Evolutionary conservation across 192 early-diverging fungal genomes (phyloP), one percentile per base, ranked within the genome.

Genomic region (Geranomyces variabilis): DNA sequence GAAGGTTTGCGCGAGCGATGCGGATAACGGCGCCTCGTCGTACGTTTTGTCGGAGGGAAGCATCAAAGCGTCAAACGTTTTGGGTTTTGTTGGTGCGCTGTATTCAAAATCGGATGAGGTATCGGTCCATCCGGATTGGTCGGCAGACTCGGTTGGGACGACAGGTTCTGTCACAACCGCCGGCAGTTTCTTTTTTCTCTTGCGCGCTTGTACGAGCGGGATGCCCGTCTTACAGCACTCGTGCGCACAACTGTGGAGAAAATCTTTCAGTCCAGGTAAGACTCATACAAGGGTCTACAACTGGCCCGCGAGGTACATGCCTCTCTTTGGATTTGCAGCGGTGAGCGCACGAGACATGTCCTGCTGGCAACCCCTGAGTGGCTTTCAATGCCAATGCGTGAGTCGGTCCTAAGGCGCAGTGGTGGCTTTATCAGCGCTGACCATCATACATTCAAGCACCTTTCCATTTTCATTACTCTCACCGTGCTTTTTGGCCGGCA

Each of bases 201-300:
- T 75, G 21, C 19, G 29, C 1, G 66, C 66, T 15, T 28, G 30
- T 31, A 51, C 69, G 34, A 22, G 36, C 24, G 73, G 66, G 1
- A 78, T 66, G 10, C 80, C 80, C 13, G 41, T 67, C 53, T 78
- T 81, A 67, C 80, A 81, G 60, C 80, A 81, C 28, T 65, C 31
- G 51, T 81, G 80, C 61, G 74, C 70, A 41, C 80, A 81, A 29
- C 80, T 81, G 48, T 36, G 36, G 63, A n/a, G 41, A 66, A 29
- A 24, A n/a, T n/a, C n/a, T n/a, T n/a, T n/a, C n/a, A n/a, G n/a
- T n/a, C n/a, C n/a, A n/a, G n/a, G n/a, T n/a, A n/a, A n/a, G n/a
- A n/a, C n/a, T n/a, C n/a, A n/a, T n/a, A n/a, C n/a, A n/a, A n/a
- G n/a, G n/a, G n/a, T n/a, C n/a, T n/a, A n/a, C n/a, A n/a, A n/a